phyloP scores from a whole-genome alignment of 75 land plant genomes.

The Sequoia sempervirens region DNA sequence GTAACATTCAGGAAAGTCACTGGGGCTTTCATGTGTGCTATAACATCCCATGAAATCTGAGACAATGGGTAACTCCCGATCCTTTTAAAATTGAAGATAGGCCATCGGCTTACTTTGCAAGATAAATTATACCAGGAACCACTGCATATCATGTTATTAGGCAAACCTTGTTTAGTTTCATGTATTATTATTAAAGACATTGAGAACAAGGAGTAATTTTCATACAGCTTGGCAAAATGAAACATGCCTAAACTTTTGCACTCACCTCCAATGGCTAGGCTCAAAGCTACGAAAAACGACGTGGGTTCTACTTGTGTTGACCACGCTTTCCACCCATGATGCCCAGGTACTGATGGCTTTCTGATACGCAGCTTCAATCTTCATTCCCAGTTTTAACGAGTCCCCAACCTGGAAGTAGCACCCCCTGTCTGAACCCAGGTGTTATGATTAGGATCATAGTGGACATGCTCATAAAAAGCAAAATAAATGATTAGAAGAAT shows the following conservation, averaged over 20 bases:
- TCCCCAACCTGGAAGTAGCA: constrained; percentile 82
- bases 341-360: constrained; percentile 80
- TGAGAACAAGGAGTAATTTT: background rate
- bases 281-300: constrained; percentile 87
- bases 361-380: constrained; percentile 55
- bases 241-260: background rate
- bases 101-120: constrained; percentile 40
- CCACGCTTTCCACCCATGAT: constrained; percentile 60
- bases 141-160: constrained; percentile 13
- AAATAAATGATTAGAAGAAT: background rate
- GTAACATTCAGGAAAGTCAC: constrained; percentile 72
- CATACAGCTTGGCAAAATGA: constrained; percentile 4
- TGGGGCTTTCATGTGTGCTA: constrained; percentile 40
- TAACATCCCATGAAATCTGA: constrained; percentile 39
- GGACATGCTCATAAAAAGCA: background rate
- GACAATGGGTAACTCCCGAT: constrained; percentile 24
- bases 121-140: background rate
- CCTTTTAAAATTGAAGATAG: constrained; percentile 20
- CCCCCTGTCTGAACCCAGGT: constrained; percentile 60
- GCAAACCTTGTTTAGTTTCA: background rate
- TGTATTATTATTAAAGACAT: background rate
- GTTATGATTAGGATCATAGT: background rate
- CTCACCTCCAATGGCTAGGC: constrained; percentile 85
- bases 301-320: constrained; percentile 59
- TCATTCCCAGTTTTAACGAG: constrained; percentile 75